Conservation (phyloP, 2,329 filamentous ascomycete genomes). For the Beauveria medogensis region DNA sequence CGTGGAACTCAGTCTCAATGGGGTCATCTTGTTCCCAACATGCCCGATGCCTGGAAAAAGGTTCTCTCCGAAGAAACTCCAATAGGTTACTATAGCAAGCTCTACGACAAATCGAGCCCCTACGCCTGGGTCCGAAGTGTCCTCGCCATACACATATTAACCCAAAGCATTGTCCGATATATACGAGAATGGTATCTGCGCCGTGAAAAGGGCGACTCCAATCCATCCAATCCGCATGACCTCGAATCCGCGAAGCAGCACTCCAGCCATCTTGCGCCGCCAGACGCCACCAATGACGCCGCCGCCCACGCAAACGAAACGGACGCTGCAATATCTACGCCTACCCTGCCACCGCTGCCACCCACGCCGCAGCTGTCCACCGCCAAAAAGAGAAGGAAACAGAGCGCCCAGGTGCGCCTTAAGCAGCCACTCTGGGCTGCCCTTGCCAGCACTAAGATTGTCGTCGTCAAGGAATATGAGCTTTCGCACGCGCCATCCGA, state of each 20-base stretch:
- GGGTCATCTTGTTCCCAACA: slow-evolving; percentile 36
- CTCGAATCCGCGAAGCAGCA: slow-evolving; percentile 53
- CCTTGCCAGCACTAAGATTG: slow-evolving; percentile 91
- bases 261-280: slow-evolving; percentile 27
- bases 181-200: slow-evolving; percentile 61
- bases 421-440: slow-evolving; percentile 92
- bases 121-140: slow-evolving; percentile 61
- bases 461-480: slow-evolving; percentile 85
- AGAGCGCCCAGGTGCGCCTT: slow-evolving; percentile 82
- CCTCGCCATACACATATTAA: slow-evolving; percentile 66
- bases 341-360: slow-evolving; percentile 11
- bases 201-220: slow-evolving; percentile 45
- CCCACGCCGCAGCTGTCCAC: slow-evolving; percentile 38
- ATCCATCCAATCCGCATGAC: slow-evolving; percentile 42
- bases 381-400: slow-evolving; percentile 80
- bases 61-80: slow-evolving; percentile 25
- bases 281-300: slow-evolving; percentile 20
- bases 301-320: neutral
- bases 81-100: slow-evolving; percentile 33
- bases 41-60: slow-evolving; percentile 35
- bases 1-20: slow-evolving; percentile 42
- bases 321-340: neutral
- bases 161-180: slow-evolving; percentile 63
- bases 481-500: slow-evolving; percentile 70
- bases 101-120: slow-evolving; percentile 50